Evolutionary conservation across 192 early-diverging fungal genomes (phyloP).

Genomic region (Coemansia sp.): DNA sequence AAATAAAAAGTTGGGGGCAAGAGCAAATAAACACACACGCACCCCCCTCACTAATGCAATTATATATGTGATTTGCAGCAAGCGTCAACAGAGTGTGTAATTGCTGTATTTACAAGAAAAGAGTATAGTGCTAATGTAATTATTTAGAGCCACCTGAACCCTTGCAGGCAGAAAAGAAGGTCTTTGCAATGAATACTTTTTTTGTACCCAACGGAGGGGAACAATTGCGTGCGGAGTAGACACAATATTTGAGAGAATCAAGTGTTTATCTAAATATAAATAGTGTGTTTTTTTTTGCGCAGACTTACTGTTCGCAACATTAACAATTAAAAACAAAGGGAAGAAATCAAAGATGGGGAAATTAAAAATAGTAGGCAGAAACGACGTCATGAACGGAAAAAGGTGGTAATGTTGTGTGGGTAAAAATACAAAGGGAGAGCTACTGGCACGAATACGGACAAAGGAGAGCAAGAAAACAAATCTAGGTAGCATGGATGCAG

Average conservation of each 20-base stretch:
- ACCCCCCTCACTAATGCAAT: neutral
- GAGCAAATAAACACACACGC: neutral
- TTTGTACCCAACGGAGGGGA: neutral
- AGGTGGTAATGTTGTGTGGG: neutral
- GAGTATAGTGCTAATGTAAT: too few species aligned
- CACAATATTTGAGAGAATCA: too few species aligned
- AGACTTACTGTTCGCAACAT: slow-evolving; percentile 5
- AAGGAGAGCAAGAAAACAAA: neutral
- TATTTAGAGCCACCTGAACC: too few species aligned
- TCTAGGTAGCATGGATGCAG: too few species aligned
- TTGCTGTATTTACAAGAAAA: too few species aligned
- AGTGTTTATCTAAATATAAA: too few species aligned
- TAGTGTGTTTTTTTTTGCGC: neutral
- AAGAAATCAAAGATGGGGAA: neutral
- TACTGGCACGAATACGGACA: too few species aligned
- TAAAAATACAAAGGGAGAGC: slow-evolving; percentile 1
- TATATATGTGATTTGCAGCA: too few species aligned
- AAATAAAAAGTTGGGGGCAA: neutral
- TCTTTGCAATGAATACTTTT: too few species aligned
- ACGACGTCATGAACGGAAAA: neutral
- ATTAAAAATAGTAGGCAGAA: too few species aligned
- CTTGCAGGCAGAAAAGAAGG: too few species aligned
- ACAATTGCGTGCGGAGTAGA: neutral
- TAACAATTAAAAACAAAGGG: neutral
- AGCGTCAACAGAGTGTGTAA: too few species aligned